Evolutionary conservation across 2,329 filamentous ascomycete genomes (phyloP), one percentile per base, ranked within the genome.

Genomic region (Ascochyta pisi): DNA sequence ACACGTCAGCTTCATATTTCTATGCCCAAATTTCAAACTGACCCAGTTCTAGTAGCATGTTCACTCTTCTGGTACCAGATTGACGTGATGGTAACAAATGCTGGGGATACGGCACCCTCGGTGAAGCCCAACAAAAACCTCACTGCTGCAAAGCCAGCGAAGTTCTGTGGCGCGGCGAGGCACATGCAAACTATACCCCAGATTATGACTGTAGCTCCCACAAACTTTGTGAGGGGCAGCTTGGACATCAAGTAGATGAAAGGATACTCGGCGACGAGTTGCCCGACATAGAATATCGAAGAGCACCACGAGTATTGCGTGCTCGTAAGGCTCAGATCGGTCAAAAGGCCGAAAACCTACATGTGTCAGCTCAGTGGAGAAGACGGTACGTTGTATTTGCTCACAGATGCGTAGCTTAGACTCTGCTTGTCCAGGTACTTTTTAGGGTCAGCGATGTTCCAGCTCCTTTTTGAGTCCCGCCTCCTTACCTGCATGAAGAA

Each of bases 191-290:
- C 19, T 19, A 19, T 19, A 19, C 19, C 19, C 19, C 19, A 19
- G 19, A 19, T 3, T 19, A 19, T 19, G 19, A 83, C 73, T 0
- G 79, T 82, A 1, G 66, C 67, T 13, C 81, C 81, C 4, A 84
- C 81, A 54, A 82, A 82, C 52, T 80, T 81, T 33, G 79, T 78
- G n/a, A 84, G 63, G 8, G 76, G 79, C 4, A 84, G 71, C 4
- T 77, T 72, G 31, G 75, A 79, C 81, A 84, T 83, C 10, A 83
- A 67, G 60, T 82, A 83, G 44, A 81, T 81, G 54, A 79, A 81
- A 1, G 81, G 81, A 52, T 78, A 82, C 57, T 82, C 81, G 0
- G 80, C 76, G 2, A 81, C 47, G 9, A 66, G 49, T 39, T 62
- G 59, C 43, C 76, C 76, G 24, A 82, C 60, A 62, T 79, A 81